Percentiles rank a stretch among this genome's conserved stretches.
Conservation (phyloP, 805 yeast species). For the Naumovozyma baii region DNA sequence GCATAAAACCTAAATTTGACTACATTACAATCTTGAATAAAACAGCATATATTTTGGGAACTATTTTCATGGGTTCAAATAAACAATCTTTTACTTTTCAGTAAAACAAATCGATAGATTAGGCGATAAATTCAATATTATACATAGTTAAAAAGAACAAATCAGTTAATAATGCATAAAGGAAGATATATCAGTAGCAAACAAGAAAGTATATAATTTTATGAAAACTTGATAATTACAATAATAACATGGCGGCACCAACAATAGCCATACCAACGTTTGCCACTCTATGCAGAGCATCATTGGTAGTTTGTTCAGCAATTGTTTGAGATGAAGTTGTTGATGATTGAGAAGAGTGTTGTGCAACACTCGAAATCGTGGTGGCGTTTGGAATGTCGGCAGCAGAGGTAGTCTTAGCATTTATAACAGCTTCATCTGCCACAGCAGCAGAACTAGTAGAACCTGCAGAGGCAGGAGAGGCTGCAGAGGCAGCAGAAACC, state of each 20-base stretch:
- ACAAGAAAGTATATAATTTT: too few relatives aligned
- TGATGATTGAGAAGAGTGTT: neutral
- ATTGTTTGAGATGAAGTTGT: constrained; percentile 2
- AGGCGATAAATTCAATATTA: too few relatives aligned
- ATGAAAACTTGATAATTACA: too few relatives aligned
- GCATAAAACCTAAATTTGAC: too few relatives aligned
- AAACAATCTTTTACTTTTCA: too few relatives aligned
- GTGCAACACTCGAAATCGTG: constrained; percentile 1
- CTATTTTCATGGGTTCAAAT: too few relatives aligned
- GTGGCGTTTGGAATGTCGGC: neutral
- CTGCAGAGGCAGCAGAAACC: constrained; percentile 1
- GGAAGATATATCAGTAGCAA: too few relatives aligned
- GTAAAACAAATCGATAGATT: too few relatives aligned
- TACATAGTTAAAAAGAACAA: too few relatives aligned
- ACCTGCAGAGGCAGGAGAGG: neutral
- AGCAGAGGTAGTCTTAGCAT: neutral
- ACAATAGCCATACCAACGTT: constrained; percentile 8
- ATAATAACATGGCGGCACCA: constrained; percentile 9
- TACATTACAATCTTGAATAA: too few relatives aligned
- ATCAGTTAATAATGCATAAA: too few relatives aligned
- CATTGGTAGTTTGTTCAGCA: constrained; percentile 8
- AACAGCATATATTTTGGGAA: too few relatives aligned
- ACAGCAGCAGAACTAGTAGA: neutral
- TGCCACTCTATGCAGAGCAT: constrained; percentile 6
- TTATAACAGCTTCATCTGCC: neutral